A percentile compares a stretch with the other conserved stretches of the same genome.
Evolutionary conservation across 495 filamentous ascomycete species (phyloP).

Genomic region (Penicillium subrubescens): DNA sequence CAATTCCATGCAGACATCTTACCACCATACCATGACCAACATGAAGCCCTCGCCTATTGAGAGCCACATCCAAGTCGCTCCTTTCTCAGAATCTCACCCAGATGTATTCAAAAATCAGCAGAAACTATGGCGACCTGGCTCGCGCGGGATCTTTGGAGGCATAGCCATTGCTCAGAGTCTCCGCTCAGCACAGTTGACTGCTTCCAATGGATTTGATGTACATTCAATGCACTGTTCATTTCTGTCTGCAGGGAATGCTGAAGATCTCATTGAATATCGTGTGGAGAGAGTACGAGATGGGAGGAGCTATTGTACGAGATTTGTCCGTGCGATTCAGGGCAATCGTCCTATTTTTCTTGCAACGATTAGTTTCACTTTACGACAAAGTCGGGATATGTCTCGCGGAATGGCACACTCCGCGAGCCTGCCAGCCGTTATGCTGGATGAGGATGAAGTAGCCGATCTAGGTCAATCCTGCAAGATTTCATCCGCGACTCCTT

Average conservation of each 20-base stretch:
- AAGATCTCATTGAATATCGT: constrained; percentile 79
- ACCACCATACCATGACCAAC: not conserved
- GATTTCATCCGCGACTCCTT: not conserved
- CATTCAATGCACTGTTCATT: constrained; percentile 95
- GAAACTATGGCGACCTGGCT: constrained; percentile 75
- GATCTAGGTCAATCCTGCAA: not conserved
- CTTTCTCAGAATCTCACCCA: constrained; percentile 27
- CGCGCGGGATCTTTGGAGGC: constrained; percentile 82
- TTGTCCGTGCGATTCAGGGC: constrained; percentile 78
- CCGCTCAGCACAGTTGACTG: constrained; percentile 73
- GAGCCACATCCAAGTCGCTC: not conserved
- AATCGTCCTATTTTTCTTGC: constrained; percentile 82
- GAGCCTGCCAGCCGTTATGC: not conserved
- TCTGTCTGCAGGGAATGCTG: constrained; percentile 72
- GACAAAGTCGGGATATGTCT: not conserved
- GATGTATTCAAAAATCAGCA: constrained; percentile 82
- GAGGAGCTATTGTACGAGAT: constrained; percentile 75
- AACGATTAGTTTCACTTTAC: constrained; percentile 71
- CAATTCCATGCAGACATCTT: not conserved
- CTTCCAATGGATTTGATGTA: constrained; percentile 64
- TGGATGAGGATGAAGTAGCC: not conserved
- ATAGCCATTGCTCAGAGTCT: constrained; percentile 82
- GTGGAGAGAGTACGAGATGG: constrained; percentile 82
- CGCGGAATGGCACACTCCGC: not conserved
- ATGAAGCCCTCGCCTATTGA: not conserved